These are phyloP conservation scores for Deakozyma indianensis DNA, from an alignment of 805 yeast genomes.

Conservation along the genomic window DNA sequence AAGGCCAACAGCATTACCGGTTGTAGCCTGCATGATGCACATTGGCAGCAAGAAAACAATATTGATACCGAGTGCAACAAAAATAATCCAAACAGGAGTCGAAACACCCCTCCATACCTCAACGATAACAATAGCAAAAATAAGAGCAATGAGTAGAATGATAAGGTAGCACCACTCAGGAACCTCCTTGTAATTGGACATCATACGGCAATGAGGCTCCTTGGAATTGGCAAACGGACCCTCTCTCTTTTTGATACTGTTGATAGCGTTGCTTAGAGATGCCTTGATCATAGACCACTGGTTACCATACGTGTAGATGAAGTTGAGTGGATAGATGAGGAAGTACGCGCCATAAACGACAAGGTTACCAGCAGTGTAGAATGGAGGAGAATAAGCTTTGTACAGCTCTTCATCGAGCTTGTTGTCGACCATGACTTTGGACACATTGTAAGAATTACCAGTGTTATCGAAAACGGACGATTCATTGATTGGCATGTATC, in stretches of 20 bases:
- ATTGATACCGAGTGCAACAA: conserved; percentile 42
- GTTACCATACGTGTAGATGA: conserved; percentile 29
- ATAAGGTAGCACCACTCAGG: conserved; percentile 59
- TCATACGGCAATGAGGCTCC: conserved; percentile 29
- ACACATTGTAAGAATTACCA: conserved; percentile 34
- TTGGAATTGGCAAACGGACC: conserved; percentile 26
- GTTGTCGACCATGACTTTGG: conserved; percentile 32
- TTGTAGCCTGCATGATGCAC: conserved; percentile 42
- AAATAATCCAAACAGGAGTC: conserved; percentile 49
- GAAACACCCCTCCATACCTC: conserved; percentile 27
- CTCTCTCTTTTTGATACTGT: conserved; percentile 3
- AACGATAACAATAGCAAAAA: conserved; percentile 29
- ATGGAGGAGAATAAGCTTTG: conserved; percentile 46
- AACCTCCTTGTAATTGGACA: conserved; percentile 45
- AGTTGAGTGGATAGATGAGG: conserved; percentile 40
- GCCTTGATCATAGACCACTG: not conserved
- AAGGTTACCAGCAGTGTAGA: conserved; percentile 45
- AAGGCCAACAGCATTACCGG: conserved; percentile 40
- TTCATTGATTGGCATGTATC: conserved; percentile 29
- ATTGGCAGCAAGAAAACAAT: conserved; percentile 45
- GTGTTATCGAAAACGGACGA: conserved; percentile 37
- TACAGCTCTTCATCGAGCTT: conserved; percentile 34
- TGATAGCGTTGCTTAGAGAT: conserved; percentile 1
- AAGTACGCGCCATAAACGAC: conserved; percentile 44
- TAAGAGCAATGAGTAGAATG: conserved; percentile 29